phyloP scores from a whole-genome alignment of 192 early-diverging fungal species.

The Chytriomyces hyalinus region DNA sequence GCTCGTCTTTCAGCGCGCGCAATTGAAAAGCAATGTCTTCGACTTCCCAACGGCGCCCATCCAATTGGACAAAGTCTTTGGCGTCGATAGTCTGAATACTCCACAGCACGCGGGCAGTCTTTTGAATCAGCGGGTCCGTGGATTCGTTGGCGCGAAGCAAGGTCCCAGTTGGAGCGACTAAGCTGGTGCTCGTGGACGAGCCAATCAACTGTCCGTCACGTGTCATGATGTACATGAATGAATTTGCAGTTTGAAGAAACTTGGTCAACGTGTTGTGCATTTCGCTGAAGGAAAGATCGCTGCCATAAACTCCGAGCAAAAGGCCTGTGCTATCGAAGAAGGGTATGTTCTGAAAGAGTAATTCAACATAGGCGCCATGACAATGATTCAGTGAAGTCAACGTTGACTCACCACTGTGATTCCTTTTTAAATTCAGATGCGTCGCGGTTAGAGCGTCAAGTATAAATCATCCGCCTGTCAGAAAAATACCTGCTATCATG shows the following conservation, averaged over 20 bases:
- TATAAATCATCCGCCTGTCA: no score
- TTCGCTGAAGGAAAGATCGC: neutral
- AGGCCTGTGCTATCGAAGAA: neutral
- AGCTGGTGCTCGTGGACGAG: constrained; percentile 4
- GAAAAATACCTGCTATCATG: neutral
- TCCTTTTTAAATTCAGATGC: neutral
- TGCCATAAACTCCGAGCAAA: constrained; percentile 4
- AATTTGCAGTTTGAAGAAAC: neutral
- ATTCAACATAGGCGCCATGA: neutral
- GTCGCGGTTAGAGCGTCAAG: neutral
- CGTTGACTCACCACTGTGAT: neutral
- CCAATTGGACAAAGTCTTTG: neutral
- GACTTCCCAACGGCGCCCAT: neutral
- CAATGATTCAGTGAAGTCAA: neutral
- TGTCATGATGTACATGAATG: constrained; percentile 27
- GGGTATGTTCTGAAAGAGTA: neutral
- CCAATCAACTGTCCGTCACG: constrained; percentile 11
- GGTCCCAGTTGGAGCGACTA: neutral
- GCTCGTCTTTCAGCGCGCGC: neutral
- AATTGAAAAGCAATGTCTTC: constrained; percentile 4
- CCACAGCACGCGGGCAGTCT: neutral
- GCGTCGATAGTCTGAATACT: neutral
- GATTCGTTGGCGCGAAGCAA: neutral
- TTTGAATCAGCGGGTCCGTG: neutral
- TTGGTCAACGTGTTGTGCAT: neutral